Percentiles rank a stretch among this genome's conserved stretches.
These are phyloP conservation scores for Penicillium rolfsii DNA, from an alignment of 2,329 filamentous ascomycete genomes.

Conservation along the genomic window DNA sequence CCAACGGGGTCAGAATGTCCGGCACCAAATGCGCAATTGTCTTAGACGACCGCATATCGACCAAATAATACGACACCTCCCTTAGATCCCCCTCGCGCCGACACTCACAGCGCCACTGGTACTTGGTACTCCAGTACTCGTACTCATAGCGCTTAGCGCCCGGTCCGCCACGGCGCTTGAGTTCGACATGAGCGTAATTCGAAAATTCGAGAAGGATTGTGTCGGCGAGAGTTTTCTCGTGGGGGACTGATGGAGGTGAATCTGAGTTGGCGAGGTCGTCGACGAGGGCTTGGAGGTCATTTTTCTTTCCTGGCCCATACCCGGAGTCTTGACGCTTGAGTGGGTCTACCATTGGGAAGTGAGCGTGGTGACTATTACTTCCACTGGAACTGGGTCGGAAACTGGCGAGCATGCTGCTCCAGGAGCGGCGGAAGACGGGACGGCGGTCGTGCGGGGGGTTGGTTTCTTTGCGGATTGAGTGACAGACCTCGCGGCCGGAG, in stretches of 20 bases:
- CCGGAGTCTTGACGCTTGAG: slow-evolving; percentile 63
- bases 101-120: slow-evolving; percentile 77
- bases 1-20: slow-evolving; percentile 70
- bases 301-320: slow-evolving; percentile 27
- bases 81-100: slow-evolving; percentile 67
- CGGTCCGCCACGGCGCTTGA: slow-evolving; percentile 67
- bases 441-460: slow-evolving; percentile 58
- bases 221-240: slow-evolving; percentile 62
- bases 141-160: slow-evolving; percentile 82
- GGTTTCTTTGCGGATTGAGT: slow-evolving; percentile 69
- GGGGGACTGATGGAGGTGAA: background rate
- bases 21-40: slow-evolving; percentile 84
- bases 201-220: slow-evolving; percentile 90
- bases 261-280: background rate
- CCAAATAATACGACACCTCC: slow-evolving; percentile 77
- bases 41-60: slow-evolving; percentile 65
- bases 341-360: slow-evolving; percentile 34
- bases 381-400: slow-evolving; percentile 60
- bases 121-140: slow-evolving; percentile 87
- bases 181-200: slow-evolving; percentile 91
- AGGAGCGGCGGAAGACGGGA: slow-evolving; percentile 60
- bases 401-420: slow-evolving; percentile 62
- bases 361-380: slow-evolving; percentile 30
- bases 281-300: background rate
- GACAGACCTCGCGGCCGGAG: slow-evolving; percentile 90